These are phyloP conservation scores for Saccharomycopsis schoenii DNA, from an alignment of 805 yeast genomes.

Conservation along the genomic window DNA sequence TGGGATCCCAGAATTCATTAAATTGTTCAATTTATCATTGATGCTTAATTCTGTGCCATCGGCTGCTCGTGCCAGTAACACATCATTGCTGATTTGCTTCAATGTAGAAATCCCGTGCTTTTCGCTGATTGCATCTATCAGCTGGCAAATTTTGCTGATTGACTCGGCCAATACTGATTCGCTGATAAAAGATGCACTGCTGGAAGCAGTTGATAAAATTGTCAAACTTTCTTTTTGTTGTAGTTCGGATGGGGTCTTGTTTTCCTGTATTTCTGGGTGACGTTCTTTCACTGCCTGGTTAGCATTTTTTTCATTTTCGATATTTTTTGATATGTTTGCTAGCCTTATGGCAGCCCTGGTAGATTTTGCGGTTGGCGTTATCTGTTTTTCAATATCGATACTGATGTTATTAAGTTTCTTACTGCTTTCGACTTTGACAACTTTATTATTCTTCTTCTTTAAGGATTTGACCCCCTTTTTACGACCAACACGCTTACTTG, in stretches of 20 bases:
- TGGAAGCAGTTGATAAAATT: background rate
- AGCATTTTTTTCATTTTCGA: too few relatives aligned
- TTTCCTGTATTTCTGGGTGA: too few relatives aligned
- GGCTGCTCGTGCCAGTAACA: background rate
- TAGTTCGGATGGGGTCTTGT: too few relatives aligned
- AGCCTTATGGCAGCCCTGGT: background rate
- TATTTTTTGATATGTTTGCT: too few relatives aligned
- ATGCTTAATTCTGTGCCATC: background rate
- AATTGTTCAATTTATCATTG: background rate
- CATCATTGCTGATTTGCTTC: background rate
- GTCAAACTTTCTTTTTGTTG: background rate
- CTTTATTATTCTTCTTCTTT: background rate
- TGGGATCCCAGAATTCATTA: background rate
- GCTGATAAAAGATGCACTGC: background rate
- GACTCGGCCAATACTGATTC: background rate
- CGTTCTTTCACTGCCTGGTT: too few relatives aligned
- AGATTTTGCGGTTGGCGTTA: background rate
- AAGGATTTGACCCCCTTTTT: slow-evolving; percentile 3
- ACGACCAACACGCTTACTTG: background rate
- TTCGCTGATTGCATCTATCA: background rate
- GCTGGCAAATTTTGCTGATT: background rate
- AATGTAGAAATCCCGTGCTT: background rate
- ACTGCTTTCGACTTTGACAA: background rate
- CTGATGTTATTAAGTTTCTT: background rate
- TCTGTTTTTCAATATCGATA: too few relatives aligned